phyloP scores from a whole-genome alignment of 2,329 filamentous ascomycete genomes.

The Canariomyces notabilis region DNA sequence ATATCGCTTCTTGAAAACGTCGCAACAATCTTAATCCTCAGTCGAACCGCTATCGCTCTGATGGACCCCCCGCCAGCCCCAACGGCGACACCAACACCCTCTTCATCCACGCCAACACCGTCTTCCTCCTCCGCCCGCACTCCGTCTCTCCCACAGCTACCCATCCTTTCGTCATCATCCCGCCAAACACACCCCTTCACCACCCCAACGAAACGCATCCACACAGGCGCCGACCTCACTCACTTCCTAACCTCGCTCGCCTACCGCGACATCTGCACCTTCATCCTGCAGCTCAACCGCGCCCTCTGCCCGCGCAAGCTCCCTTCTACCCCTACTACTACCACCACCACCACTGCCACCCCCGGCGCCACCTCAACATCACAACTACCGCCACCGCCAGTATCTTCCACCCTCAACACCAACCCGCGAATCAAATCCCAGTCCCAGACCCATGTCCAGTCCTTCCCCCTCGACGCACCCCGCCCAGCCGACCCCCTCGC shows the following conservation, averaged over 20 bases:
- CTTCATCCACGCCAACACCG: conserved; percentile 1
- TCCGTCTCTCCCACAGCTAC: conserved; percentile 39
- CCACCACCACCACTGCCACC: not conserved
- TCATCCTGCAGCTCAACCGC: conserved; percentile 84
- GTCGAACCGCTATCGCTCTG: no score
- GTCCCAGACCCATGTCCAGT: conserved; percentile 36
- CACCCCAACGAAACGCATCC: conserved; percentile 72
- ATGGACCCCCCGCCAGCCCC: conserved; percentile 14
- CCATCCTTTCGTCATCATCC: conserved; percentile 43
- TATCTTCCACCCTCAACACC: not conserved
- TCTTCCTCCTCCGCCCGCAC: no score
- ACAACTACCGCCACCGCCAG: no score
- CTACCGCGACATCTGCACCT: conserved; percentile 81
- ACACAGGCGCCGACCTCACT: conserved; percentile 75
- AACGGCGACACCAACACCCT: conserved; percentile 1
- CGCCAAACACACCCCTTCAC: conserved; percentile 53
- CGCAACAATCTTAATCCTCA: no score
- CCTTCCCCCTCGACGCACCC: conserved; percentile 41
- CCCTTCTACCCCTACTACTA: not conserved
- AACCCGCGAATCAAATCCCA: conserved; percentile 16
- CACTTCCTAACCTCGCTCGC: conserved; percentile 76
- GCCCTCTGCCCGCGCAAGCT: conserved; percentile 69
- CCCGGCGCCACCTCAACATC: no score
- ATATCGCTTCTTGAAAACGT: no score
- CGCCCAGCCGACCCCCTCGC: conserved; percentile 46